Conservation (phyloP, 805 yeast species). For the Metschnikowia cerradonensis region DNA sequence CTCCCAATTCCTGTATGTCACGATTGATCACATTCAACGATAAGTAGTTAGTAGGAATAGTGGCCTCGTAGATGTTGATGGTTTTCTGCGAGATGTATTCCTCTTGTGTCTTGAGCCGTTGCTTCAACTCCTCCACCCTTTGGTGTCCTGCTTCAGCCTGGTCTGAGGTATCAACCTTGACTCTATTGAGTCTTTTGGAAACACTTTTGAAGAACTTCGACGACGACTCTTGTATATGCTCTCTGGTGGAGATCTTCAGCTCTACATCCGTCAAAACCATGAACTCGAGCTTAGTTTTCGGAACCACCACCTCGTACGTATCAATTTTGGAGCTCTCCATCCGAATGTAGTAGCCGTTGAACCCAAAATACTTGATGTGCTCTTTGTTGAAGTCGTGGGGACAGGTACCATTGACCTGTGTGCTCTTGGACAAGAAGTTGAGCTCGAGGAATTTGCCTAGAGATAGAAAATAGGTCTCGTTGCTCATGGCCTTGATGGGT, state of each 20-base stretch:
- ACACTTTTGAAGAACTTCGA: slow-evolving; percentile 69
- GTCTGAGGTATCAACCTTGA: slow-evolving; percentile 71
- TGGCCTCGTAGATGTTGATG: slow-evolving; percentile 48
- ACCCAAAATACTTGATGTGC: slow-evolving; percentile 81
- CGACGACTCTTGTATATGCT: slow-evolving; percentile 50
- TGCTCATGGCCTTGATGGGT: slow-evolving; percentile 78
- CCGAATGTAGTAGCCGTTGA: slow-evolving; percentile 70
- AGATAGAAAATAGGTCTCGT: slow-evolving; percentile 83
- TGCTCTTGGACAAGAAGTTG: slow-evolving; percentile 59
- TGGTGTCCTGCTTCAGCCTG: slow-evolving; percentile 64
- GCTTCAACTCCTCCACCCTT: slow-evolving; percentile 55
- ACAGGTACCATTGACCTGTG: slow-evolving; percentile 48
- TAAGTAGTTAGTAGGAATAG: slow-evolving; percentile 62
- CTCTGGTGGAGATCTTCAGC: slow-evolving; percentile 60
- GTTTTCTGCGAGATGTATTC: slow-evolving; percentile 41
- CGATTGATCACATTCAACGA: slow-evolving; percentile 66
- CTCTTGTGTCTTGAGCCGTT: slow-evolving; percentile 50
- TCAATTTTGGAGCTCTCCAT: slow-evolving; percentile 76
- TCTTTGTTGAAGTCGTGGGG: slow-evolving; percentile 76
- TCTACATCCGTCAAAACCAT: slow-evolving; percentile 65
- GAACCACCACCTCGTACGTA: slow-evolving; percentile 73
- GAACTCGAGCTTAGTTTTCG: slow-evolving; percentile 68
- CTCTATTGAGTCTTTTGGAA: slow-evolving; percentile 61
- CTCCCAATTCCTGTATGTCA: slow-evolving; percentile 74
- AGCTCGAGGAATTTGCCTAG: slow-evolving; percentile 91